Percentiles rank a stretch among this genome's conserved stretches.
Evolutionary conservation across 2,329 filamentous ascomycete species (phyloP).

Genomic region (Fusarium chuoi): DNA sequence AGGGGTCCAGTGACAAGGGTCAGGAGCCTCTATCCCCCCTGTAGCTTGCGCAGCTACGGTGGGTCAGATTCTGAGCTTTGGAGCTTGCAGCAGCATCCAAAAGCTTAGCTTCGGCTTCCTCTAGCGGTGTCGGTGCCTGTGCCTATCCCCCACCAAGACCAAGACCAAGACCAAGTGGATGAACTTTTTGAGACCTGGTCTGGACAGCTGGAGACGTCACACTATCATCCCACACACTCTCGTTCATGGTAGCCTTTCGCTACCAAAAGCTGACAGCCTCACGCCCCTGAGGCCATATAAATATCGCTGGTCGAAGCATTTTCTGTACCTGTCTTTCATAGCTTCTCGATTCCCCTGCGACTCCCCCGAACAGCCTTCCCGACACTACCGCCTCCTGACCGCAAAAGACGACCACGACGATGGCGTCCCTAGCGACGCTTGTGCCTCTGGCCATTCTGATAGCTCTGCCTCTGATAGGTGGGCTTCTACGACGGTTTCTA

Average conservation of each 20-base stretch:
- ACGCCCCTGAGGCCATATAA: conserved; percentile 15
- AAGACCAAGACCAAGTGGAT: neutral
- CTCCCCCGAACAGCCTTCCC: neutral
- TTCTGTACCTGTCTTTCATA: neutral
- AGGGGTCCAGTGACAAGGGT: conserved; percentile 26
- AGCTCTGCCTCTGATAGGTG: conserved; percentile 40
- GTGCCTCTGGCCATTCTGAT: conserved; percentile 36
- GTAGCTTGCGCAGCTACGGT: conserved; percentile 24
- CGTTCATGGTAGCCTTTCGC: conserved; percentile 13
- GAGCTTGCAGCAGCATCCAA: conserved; percentile 4
- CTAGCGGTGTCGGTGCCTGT: neutral
- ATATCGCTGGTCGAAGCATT: neutral
- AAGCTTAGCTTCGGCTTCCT: conserved; percentile 20
- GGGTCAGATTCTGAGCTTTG: neutral
- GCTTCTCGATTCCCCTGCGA: neutral
- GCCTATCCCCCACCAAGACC: conserved; percentile 26
- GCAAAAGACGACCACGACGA: neutral
- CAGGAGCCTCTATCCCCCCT: conserved; percentile 24
- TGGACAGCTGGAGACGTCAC: conserved; percentile 28
- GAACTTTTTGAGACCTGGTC: conserved; percentile 7
- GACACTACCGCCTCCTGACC: neutral
- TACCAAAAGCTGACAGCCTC: conserved; percentile 9
- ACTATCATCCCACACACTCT: conserved; percentile 18
- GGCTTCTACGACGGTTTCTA: conserved; percentile 54
- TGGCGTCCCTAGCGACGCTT: conserved; percentile 23